Evolutionary conservation across 169 alveolate species (phyloP).

Genomic region (Cryptosporidium andersoni): DNA sequence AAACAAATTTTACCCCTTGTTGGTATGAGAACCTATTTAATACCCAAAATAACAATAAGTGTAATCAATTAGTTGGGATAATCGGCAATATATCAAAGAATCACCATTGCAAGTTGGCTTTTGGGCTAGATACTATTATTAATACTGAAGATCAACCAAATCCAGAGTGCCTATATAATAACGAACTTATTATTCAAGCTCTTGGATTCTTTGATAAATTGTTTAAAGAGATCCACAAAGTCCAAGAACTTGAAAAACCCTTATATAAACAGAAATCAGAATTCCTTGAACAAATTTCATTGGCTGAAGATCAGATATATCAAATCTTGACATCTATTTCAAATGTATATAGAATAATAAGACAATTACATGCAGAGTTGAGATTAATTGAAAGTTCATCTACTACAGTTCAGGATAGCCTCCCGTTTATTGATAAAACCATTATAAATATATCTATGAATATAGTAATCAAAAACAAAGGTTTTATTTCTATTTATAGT

Average conservation of each 20-base stretch:
- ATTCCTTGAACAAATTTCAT: neutral
- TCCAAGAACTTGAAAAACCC: slow-evolving; percentile 12
- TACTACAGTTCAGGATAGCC: no score
- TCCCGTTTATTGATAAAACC: no score
- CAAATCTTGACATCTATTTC: neutral
- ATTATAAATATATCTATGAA: no score
- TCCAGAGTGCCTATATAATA: no score
- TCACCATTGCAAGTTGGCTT: neutral
- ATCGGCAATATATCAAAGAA: no score
- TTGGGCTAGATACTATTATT: slow-evolving; percentile 14
- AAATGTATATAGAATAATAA: no score
- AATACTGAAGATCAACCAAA: neutral
- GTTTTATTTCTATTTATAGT: no score
- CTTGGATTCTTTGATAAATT: slow-evolving; percentile 22
- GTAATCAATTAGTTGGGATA: neutral
- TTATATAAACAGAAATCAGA: neutral
- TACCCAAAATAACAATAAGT: neutral
- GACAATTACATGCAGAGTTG: no score
- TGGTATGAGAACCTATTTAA: neutral
- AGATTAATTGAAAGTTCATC: no score
- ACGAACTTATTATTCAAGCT: slow-evolving; percentile 12
- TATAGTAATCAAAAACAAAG: no score
- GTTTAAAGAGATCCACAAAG: slow-evolving; percentile 11
- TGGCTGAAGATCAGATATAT: no score
- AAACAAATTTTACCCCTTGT: slow-evolving; percentile 11